A percentile compares a stretch with the other conserved stretches of the same genome.
phyloP scores from a whole-genome alignment of 2,329 filamentous ascomycete genomes.

The Scytalidium sp. region DNA sequence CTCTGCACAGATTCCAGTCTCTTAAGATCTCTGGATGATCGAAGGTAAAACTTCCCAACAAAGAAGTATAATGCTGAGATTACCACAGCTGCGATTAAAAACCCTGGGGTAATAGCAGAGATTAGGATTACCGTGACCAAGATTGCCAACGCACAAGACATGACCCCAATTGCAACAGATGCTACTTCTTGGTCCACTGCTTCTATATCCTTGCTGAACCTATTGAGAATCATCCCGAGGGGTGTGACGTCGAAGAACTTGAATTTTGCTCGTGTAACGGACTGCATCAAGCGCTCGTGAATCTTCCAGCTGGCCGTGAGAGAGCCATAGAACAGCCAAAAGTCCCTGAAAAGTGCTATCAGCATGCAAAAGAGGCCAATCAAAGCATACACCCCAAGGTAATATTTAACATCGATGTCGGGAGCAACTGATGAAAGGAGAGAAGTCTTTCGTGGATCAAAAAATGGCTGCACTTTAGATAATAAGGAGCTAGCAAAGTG shows the following conservation, averaged over 20 bases:
- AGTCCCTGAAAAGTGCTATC: slow-evolving; percentile 79
- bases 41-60: slow-evolving; percentile 84
- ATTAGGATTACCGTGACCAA: slow-evolving; percentile 87
- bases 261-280: slow-evolving; percentile 87
- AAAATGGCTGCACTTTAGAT: slow-evolving; percentile 27
- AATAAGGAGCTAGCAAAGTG: slow-evolving; percentile 19
- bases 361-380: slow-evolving; percentile 76
- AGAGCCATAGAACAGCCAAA: slow-evolving; percentile 90
- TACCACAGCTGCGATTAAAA: slow-evolving; percentile 81
- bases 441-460: slow-evolving; percentile 27
- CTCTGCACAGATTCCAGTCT: slow-evolving; percentile 90
- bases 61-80: slow-evolving; percentile 81
- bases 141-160: slow-evolving; percentile 63
- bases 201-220: slow-evolving; percentile 97
- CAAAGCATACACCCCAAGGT: slow-evolving; percentile 76
- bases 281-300: slow-evolving; percentile 73
- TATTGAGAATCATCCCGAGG: slow-evolving; percentile 94
- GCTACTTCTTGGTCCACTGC: slow-evolving; percentile 94
- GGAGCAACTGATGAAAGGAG: slow-evolving; percentile 23
- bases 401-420: slow-evolving; percentile 80
- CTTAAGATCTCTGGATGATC: slow-evolving; percentile 92
- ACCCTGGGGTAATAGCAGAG: slow-evolving; percentile 82
- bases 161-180: slow-evolving; percentile 77
- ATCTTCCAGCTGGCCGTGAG: slow-evolving; percentile 82
- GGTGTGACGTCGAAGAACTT: slow-evolving; percentile 97